Evolutionary conservation across 805 yeast species (phyloP).

Genomic region (Kodamaea restingae): DNA sequence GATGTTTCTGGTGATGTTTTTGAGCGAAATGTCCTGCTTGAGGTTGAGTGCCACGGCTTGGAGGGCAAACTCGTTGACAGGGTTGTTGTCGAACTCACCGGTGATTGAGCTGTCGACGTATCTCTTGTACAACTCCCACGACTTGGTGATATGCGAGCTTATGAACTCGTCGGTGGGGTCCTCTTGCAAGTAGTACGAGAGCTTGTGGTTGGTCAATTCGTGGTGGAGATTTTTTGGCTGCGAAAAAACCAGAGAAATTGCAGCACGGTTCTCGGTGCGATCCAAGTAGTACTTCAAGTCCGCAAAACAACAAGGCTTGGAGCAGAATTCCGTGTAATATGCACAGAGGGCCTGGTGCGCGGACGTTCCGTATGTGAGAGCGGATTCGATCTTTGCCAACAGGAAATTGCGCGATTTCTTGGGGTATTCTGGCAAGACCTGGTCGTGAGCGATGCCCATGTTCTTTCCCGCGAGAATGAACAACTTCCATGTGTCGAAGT

Average conservation of each 20-base stretch:
- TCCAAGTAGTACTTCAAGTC: slow-evolving; percentile 47
- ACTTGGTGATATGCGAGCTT: background rate
- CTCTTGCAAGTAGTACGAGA: slow-evolving; percentile 24
- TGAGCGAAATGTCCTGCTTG: slow-evolving; percentile 18
- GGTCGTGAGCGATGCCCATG: slow-evolving; percentile 29
- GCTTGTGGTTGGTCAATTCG: slow-evolving; percentile 37
- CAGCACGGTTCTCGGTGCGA: too few species aligned
- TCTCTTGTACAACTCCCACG: slow-evolving; percentile 28
- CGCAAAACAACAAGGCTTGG: slow-evolving; percentile 60
- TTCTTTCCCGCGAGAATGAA: slow-evolving; percentile 44
- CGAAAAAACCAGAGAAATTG: slow-evolving; percentile 14
- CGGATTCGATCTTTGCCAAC: slow-evolving; percentile 49
- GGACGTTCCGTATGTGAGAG: slow-evolving; percentile 21
- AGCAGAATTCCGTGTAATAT: slow-evolving; percentile 45
- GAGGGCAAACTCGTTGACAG: slow-evolving; percentile 63
- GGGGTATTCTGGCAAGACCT: slow-evolving; percentile 12
- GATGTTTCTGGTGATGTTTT: slow-evolving; percentile 35
- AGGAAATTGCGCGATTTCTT: slow-evolving; percentile 54
- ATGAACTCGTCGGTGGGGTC: background rate
- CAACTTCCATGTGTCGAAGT: slow-evolving; percentile 70
- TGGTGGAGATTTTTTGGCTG: slow-evolving; percentile 7
- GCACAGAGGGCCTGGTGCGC: slow-evolving; percentile 26
- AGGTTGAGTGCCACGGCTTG: slow-evolving; percentile 40
- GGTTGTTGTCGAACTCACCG: slow-evolving; percentile 62
- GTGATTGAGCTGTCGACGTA: slow-evolving; percentile 31